Base-by-base conservation (phyloP, 2,329 filamentous ascomycete species). In the Chaetomium globosum region DNA sequence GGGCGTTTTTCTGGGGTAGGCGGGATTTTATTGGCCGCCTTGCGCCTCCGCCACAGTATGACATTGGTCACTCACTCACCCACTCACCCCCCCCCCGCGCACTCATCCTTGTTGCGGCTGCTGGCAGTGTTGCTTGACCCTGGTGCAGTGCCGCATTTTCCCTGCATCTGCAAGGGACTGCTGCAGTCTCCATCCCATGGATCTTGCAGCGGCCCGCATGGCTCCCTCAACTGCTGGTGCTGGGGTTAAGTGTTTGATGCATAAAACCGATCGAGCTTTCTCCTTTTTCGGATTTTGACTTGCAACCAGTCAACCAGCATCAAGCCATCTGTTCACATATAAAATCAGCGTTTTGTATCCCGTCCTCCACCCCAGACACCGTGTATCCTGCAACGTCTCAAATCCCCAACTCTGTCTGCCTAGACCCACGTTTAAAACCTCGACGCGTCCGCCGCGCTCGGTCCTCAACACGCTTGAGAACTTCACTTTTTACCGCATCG, bases 141-240 rank as follows among this genome's bases (percentile, higher is more conserved):
- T 4, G 19, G 46, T 23, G 46, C n/a, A 9, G 46, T 48, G 46
- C 46, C 21, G 46, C 46, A 21, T 8, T 10, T 36, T 36, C 8
- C n/a, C 46, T 48, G 46, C 58, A 52, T 10, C 49, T 61, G 59
- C 59, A 61, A 65, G 63, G 58, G 58, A 65, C 58, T 60, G 57
- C 16, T 43, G 39, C 54, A 53, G 30, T 54, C 21, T 9, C 31
- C 39, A 59, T 36, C 3, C 33, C 33, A 26, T 36, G 33, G 9
- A 36, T 33, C 55, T n/a, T 53, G 61, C 55, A 54, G 28, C 59
- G 23, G 43, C 61, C 53, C 39, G 61, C 61, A 53, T 57, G 60
- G 60, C 61, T 64, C 61, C 61, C 61, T 64, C 61, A 31, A 28
- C n/a, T 7, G 39, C 12, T 26, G 26, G 13, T n/a, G 39, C 36